These are phyloP conservation scores for Boletus reticulatus DNA, from an alignment of 768 basidiomycete species.

Conservation along the genomic window DNA sequence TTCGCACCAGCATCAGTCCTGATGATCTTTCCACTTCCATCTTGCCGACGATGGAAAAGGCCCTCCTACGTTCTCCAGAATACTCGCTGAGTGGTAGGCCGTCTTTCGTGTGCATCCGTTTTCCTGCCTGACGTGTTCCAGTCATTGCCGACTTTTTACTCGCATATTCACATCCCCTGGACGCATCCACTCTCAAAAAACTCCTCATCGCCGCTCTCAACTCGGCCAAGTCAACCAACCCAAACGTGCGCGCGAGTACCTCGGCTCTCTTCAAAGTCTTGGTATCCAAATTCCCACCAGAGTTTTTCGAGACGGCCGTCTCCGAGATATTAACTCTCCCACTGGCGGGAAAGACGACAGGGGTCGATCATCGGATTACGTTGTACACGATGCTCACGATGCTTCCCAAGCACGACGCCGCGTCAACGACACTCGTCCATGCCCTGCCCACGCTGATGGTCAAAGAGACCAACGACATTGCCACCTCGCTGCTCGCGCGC, in stretches of 20 bases:
- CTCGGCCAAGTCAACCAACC: conserved; percentile 73
- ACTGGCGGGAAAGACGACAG: conserved; percentile 80
- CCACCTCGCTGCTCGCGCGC: conserved; percentile 50
- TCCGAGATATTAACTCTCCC: conserved; percentile 73
- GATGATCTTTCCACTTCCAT: conserved; percentile 53
- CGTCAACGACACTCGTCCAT: conserved; percentile 45
- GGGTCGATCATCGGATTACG: conserved; percentile 79
- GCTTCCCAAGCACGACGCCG: conserved; percentile 45
- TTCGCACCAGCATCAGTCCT: conserved; percentile 46
- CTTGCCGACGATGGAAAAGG: conserved; percentile 76
- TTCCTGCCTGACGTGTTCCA: conserved; percentile 21
- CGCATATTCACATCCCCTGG: conserved; percentile 51
- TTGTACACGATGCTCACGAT: conserved; percentile 75
- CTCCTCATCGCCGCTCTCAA: conserved; percentile 59
- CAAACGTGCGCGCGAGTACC: conserved; percentile 54
- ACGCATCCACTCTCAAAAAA: conserved; percentile 47
- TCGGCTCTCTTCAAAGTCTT: conserved; percentile 56
- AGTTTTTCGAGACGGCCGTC: conserved; percentile 45
- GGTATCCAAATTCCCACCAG: conserved; percentile 32
- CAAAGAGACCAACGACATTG: conserved; percentile 80
- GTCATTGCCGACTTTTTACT: conserved; percentile 59
- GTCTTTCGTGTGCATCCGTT: background rate
- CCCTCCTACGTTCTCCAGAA: conserved; percentile 80
- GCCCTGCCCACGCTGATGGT: conserved; percentile 43
- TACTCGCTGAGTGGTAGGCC: conserved; percentile 60